phyloP scores from a whole-genome alignment of 2,329 filamentous ascomycete species.

The Neonectria faginata region DNA sequence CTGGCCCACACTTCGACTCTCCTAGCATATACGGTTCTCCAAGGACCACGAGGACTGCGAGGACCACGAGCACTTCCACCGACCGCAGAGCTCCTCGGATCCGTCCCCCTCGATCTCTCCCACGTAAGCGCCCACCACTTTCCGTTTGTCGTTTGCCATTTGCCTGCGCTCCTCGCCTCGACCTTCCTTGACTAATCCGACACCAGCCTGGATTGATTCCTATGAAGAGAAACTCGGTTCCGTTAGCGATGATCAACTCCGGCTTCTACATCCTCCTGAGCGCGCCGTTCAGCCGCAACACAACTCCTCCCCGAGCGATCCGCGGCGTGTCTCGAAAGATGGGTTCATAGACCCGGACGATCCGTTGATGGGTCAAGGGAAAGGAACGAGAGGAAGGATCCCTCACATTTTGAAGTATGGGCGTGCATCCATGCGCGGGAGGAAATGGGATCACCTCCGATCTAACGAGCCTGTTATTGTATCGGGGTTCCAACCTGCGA shows the following conservation, averaged over 20 bases:
- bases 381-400: conserved; percentile 52
- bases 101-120: conserved; percentile 44
- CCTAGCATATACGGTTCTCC: conserved; percentile 38
- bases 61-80: conserved; percentile 38
- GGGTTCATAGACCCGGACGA: conserved; percentile 60
- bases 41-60: conserved; percentile 30
- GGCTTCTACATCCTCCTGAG: conserved; percentile 54
- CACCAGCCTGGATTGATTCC: conserved; percentile 62
- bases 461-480: conserved; percentile 71
- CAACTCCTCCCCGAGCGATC: conserved; percentile 56
- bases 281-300: conserved; percentile 55
- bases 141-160: neutral
- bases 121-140: conserved; percentile 38
- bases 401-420: conserved; percentile 62
- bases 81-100: conserved; percentile 34
- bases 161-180: neutral
- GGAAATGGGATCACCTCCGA: conserved; percentile 71
- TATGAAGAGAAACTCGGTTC: conserved; percentile 57
- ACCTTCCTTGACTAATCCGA: conserved; percentile 20
- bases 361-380: conserved; percentile 50
- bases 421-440: conserved; percentile 59
- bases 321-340: conserved; percentile 60
- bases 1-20: conserved; percentile 40
- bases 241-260: conserved; percentile 53
- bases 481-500: conserved; percentile 57